Evolutionary conservation across 495 filamentous ascomycete genomes (phyloP), one percentile per base, ranked within the genome.

Genomic region (Aspergillus hancockii): DNA sequence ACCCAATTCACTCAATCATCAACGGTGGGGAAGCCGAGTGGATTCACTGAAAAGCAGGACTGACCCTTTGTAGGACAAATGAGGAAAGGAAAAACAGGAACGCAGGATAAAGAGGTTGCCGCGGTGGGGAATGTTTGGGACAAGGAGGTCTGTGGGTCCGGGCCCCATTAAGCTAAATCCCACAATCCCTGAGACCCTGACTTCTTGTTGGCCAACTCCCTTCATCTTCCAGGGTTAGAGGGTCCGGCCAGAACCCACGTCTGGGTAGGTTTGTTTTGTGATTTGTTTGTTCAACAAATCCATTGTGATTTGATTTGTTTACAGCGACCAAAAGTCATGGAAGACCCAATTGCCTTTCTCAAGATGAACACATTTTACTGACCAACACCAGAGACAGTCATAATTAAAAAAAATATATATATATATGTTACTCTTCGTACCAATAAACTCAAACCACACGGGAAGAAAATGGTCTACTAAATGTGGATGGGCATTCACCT

Each of bases 101-200:
- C 18, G 4, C n/a, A 34, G 50, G 38, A 52, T 52, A 31, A 52
- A 52, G 50, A 38, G 34, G 49, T 14, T 52, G 30, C 50, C 31
- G 50, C 31, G 16, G 50, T 52, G 50, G 50, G 19, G 50, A 21
- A 32, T 52, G 30, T 36, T 36, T 36, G 31, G 21, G 30, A 22
- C 19, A 43, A 43, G 40, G 40, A 22, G 43, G 50, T 36, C 50
- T 18, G 50, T 52, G 50, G 50, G 31, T 51, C 49, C 7, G 14
- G 38, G 8, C 19, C 6, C 18, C 43, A 23, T 14, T 2, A 19
- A 34, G 28, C 46, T 28, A 49, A 19, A 16, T 14, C 32, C 32
- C 32, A 36, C 28, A 31, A 32, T 52, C 25, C 49, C 49, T 52
- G 49, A 52, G 49, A 52, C 49, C 49, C 49, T 52, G 41, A 45